Evolutionary conservation across 2,329 filamentous ascomycete species (phyloP).

Genomic region (Arthroderma sp.): DNA sequence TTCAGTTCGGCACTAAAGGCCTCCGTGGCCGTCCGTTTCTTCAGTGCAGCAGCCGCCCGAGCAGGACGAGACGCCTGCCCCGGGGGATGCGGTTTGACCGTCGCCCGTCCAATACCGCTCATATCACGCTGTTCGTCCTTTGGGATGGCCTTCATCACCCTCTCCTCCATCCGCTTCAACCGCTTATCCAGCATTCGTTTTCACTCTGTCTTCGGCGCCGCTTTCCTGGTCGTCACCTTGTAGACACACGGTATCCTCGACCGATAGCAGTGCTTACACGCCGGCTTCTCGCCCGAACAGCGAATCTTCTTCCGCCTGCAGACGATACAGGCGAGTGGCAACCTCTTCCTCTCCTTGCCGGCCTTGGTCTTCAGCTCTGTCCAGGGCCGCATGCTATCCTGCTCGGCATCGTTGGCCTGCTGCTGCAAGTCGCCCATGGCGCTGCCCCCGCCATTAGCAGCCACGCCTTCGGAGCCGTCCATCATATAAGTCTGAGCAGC

Average conservation of each 20-base stretch:
- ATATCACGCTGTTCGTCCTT: slow-evolving; percentile 66
- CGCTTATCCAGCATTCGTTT: slow-evolving; percentile 98
- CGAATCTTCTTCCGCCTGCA: slow-evolving; percentile 96
- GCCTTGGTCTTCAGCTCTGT: slow-evolving; percentile 81
- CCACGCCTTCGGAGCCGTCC: background rate
- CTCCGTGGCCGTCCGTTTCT: slow-evolving; percentile 75
- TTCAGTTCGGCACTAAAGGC: slow-evolving; percentile 75
- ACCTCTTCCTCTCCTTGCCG: slow-evolving; percentile 84
- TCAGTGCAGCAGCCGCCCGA: slow-evolving; percentile 41
- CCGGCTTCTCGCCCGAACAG: slow-evolving; percentile 93
- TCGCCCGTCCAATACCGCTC: slow-evolving; percentile 59
- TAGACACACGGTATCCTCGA: slow-evolving; percentile 94
- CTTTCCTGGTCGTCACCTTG: slow-evolving; percentile 90
- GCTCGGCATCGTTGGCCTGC: slow-evolving; percentile 34
- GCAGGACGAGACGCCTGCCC: slow-evolving; percentile 45
- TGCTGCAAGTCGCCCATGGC: background rate
- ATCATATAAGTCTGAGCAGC: background rate
- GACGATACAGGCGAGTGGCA: slow-evolving; percentile 89
- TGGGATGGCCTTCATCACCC: slow-evolving; percentile 89
- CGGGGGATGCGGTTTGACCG: slow-evolving; percentile 67
- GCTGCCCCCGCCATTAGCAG: background rate
- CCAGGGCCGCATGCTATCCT: slow-evolving; percentile 54
- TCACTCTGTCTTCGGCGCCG: slow-evolving; percentile 88
- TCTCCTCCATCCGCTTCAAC: slow-evolving; percentile 92
- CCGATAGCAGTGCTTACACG: slow-evolving; percentile 88